Evolutionary conservation across 129 eudicot genomes (phyloP), one percentile per base, ranked within the genome.

Genomic region (Logfia minima): DNA sequence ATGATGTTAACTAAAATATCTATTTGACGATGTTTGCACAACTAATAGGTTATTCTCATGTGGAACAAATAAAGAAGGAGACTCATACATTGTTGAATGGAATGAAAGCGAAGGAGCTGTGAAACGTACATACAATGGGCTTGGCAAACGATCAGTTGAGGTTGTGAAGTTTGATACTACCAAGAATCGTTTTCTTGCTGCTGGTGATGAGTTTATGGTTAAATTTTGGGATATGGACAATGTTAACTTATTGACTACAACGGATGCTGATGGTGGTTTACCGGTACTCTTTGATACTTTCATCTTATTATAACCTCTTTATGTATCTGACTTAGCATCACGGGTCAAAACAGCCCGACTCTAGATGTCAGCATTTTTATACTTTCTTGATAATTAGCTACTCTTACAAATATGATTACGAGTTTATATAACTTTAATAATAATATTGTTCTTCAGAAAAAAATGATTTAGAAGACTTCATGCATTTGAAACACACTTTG

Each of bases 91-190:
- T 66, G 93, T 91, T 62, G 97, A 91, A 77, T 91, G 97, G 97
- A 91, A 91, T 69, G 97, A 91, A 85, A 88, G 93, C 69, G 97
- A 91, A 85, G 97, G 97, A 83, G 84, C 90, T 28, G 92, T 86
- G 37, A 91, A 83, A 72, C 93, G 90, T 56, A 76, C 93, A 52
- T 91, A 83, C 79, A 77, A 28, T 64, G 93, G 97, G 29, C 97
- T 91, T 55, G 91, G 91, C 51, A 91, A 88, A 82, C 90, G 93
- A 76, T 86, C 93, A 52, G 81, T 55, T 43, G 93, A 86, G 23
- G 84, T 91, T 83, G 93, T 91, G 78, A 93, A 91, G 62, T 91
- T 91, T 73, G 97, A 91, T 78, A 91, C 90, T 26, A 86, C 90
- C 13, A 91, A 79, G 71, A 91, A 91, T 69, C 88, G 90, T 37